Percentiles rank a stretch among this genome's conserved stretches.
Conservation (phyloP, 2,329 filamentous ascomycete genomes). For the Huntiella moniliformis region DNA sequence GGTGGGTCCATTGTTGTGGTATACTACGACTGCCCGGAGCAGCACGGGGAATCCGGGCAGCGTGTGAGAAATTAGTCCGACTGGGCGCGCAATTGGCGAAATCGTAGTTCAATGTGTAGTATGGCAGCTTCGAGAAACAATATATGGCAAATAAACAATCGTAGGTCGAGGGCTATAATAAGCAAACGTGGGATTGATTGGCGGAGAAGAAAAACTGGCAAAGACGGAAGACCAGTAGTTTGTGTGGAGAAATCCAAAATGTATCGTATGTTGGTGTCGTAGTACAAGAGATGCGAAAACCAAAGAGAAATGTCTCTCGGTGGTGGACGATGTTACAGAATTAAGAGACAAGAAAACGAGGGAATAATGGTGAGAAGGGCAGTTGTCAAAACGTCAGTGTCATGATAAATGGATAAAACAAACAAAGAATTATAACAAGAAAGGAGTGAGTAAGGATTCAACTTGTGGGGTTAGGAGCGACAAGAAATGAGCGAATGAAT, state of each 20-base stretch:
- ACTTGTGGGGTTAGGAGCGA: too few relatives aligned
- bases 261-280: neutral
- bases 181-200: neutral
- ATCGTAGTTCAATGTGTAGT: neutral
- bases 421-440: neutral
- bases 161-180: too few relatives aligned
- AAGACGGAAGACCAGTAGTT: neutral
- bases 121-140: too few relatives aligned
- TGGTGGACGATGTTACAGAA: neutral
- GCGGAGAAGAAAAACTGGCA: neutral
- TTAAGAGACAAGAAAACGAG: neutral
- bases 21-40: too few relatives aligned
- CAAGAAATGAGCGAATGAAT: too few relatives aligned
- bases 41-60: neutral
- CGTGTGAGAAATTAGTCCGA: neutral
- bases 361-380: neutral
- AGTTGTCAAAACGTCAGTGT: neutral
- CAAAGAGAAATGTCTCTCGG: neutral
- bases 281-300: neutral
- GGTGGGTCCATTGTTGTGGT: constrained; percentile 5
- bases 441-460: too few relatives aligned
- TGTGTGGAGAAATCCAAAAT: neutral
- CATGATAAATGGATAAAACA: neutral
- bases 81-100: neutral
- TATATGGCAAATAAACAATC: too few relatives aligned